Conservation (phyloP, 2,329 filamentous ascomycete genomes). For the Aspergillus intermedius region DNA sequence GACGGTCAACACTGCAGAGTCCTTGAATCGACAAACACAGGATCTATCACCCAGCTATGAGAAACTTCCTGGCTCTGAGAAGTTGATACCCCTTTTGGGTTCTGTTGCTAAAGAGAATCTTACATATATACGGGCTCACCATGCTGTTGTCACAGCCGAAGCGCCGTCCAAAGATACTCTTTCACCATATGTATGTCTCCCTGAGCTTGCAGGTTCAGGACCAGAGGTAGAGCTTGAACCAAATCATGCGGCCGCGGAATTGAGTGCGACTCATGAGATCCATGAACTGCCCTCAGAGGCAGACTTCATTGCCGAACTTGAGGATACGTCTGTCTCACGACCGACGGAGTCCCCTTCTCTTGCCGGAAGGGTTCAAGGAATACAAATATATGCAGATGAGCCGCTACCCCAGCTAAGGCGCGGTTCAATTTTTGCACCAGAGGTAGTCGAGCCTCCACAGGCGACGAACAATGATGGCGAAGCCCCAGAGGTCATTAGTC, state of each 20-base stretch:
- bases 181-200: conserved; percentile 19
- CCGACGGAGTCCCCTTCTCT: background rate
- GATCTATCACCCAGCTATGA: conserved; percentile 5
- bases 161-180: conserved; percentile 25
- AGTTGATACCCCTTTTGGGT: conserved; percentile 47
- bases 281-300: conserved; percentile 29
- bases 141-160: conserved; percentile 48
- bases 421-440: conserved; percentile 42
- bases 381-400: conserved; percentile 23
- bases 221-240: conserved; percentile 24
- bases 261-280: conserved; percentile 25
- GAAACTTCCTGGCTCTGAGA: conserved; percentile 46
- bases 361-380: background rate
- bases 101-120: conserved; percentile 42
- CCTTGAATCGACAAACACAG: conserved; percentile 14
- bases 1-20: conserved; percentile 35
- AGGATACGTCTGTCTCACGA: conserved; percentile 23
- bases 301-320: conserved; percentile 33
- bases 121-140: conserved; percentile 51
- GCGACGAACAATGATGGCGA: background rate
- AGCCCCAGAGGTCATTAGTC: conserved; percentile 13
- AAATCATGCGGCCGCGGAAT: conserved; percentile 18
- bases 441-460: conserved; percentile 28
- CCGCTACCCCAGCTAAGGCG: conserved; percentile 26
- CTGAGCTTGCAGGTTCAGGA: conserved; percentile 27